phyloP scores from a whole-genome alignment of 2,329 filamentous ascomycete genomes.

The Colletotrichum sp. region DNA sequence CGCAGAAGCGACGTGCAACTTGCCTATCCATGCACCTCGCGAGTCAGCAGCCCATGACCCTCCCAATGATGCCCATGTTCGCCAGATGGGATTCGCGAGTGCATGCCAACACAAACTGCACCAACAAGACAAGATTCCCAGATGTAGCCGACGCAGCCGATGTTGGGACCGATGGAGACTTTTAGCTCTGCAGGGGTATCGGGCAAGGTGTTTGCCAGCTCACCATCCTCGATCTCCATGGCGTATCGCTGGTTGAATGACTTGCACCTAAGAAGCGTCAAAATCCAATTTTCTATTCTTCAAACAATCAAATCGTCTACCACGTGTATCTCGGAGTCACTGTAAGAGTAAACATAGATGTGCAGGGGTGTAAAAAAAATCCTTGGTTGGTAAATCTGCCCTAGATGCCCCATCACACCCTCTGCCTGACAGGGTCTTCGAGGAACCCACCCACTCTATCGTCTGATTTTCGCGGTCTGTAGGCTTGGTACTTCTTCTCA shows the following conservation, averaged over 20 bases:
- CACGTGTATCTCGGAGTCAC: not conserved
- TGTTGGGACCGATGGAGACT: not conserved
- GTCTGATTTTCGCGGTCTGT: not conserved
- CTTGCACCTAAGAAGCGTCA: not conserved
- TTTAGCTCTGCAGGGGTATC: not conserved
- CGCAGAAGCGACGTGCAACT: not conserved
- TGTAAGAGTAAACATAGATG: not conserved
- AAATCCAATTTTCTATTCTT: not conserved
- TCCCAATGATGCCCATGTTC: not conserved
- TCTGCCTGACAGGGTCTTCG: not conserved
- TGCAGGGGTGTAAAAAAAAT: not conserved
- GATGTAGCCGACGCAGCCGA: not conserved
- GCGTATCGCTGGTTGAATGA: not conserved
- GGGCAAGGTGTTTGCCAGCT: not conserved
- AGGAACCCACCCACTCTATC: not conserved
- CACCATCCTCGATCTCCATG: not conserved
- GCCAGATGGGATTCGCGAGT: not conserved
- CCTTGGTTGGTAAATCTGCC: not conserved
- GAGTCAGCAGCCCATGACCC: not conserved
- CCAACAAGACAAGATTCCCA: not conserved
- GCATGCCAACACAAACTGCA: not conserved
- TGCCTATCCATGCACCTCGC: not conserved
- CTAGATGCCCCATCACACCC: not conserved
- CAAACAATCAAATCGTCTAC: not conserved
- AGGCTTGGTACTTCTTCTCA: not conserved